These are phyloP conservation scores for Botrytis cinerea DNA, from an alignment of 2,329 filamentous ascomycete genomes.

Conservation along the genomic window DNA sequence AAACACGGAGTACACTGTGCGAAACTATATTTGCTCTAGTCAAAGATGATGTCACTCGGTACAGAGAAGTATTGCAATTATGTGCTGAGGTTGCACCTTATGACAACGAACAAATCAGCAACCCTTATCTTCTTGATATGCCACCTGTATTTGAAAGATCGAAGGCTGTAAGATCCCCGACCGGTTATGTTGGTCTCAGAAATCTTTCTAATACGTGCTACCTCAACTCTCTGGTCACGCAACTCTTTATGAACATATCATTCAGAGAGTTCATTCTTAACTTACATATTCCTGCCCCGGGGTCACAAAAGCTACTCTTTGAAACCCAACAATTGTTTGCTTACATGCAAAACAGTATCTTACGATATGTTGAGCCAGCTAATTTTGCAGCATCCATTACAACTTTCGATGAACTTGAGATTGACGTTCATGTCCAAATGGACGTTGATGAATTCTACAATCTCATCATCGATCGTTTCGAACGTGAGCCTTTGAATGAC, in stretches of 20 bases:
- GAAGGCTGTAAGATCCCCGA: conserved; percentile 70
- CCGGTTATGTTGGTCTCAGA: conserved; percentile 83
- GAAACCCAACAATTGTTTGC: conserved; percentile 83
- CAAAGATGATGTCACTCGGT: conserved; percentile 52
- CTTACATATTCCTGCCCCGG: conserved; percentile 55
- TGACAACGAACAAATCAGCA: conserved; percentile 46
- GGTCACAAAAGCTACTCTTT: conserved; percentile 67
- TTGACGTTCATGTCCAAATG: conserved; percentile 91
- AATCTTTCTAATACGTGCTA: conserved; percentile 98
- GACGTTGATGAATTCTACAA: conserved; percentile 99
- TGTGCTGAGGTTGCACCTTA: conserved; percentile 54
- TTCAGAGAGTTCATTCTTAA: conserved; percentile 84
- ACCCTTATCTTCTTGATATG: conserved; percentile 61
- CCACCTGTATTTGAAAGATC: conserved; percentile 63
- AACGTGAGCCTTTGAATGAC: conserved; percentile 70
- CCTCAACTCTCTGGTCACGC: conserved; percentile 89
- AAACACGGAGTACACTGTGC: conserved; percentile 61
- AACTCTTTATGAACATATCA: conserved; percentile 91
- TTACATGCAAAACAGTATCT: conserved; percentile 79
- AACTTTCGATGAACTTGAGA: conserved; percentile 77
- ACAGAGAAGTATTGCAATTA: conserved; percentile 53
- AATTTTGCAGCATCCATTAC: conserved; percentile 74
- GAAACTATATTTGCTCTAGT: conserved; percentile 60
- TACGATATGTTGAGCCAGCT: conserved; percentile 71
- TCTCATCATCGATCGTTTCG: conserved; percentile 87